Conservation (phyloP, 2,329 filamentous ascomycete species). For the Aureobasidium mangrovei region DNA sequence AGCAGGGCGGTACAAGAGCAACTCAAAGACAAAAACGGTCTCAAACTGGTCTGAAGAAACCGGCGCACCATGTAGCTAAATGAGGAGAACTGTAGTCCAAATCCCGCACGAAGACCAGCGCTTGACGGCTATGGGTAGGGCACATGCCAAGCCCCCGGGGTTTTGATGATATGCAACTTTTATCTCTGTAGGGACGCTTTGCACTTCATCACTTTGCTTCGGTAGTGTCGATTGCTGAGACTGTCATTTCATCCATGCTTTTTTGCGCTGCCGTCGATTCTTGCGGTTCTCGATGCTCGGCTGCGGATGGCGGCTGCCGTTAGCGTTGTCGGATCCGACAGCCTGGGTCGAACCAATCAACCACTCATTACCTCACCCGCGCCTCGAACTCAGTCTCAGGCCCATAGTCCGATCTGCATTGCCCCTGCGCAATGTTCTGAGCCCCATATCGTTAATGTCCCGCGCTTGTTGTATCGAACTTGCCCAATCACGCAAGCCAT, state of each 20-base stretch:
- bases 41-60: background rate
- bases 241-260: background rate
- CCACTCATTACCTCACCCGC: conserved; percentile 1
- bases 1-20: background rate
- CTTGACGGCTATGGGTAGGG: background rate
- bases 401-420: background rate
- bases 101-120: conserved; percentile 1
- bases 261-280: conserved; percentile 1
- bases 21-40: background rate
- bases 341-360: conserved; percentile 1
- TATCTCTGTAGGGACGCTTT: background rate
- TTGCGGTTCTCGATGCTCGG: conserved; percentile 9
- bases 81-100: background rate
- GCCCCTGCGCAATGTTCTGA: background rate
- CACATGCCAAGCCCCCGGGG: background rate
- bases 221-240: conserved; percentile 4
- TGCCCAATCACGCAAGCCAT: background rate
- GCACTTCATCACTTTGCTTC: background rate
- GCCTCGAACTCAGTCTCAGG: background rate
- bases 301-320: conserved; percentile 10
- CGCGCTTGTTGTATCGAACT: background rate
- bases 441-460: background rate
- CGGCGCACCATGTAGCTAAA: conserved; percentile 8
- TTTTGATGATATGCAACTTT: conserved; percentile 1
- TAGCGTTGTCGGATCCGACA: conserved; percentile 2